Evolutionary conservation across 2,329 filamentous ascomycete genomes (phyloP).

Genomic region (Kalaharituber pfeilii): DNA sequence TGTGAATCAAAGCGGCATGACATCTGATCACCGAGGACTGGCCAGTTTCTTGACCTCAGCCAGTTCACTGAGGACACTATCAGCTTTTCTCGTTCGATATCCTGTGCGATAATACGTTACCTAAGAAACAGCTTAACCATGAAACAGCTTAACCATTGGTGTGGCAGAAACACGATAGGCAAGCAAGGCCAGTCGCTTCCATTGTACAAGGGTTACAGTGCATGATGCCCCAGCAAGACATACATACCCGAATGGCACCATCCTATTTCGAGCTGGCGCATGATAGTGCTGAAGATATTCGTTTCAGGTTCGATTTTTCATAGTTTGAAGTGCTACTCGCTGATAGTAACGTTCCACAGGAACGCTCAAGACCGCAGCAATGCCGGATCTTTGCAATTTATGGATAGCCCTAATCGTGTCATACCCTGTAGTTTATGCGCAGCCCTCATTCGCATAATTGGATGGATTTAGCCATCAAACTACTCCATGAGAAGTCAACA

Average conservation of each 20-base stretch:
- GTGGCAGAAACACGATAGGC: background rate
- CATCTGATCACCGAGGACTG: too few species aligned
- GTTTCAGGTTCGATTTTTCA: background rate
- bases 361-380: background rate
- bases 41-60: too few species aligned
- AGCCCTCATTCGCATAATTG: background rate
- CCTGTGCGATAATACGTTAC: too few species aligned
- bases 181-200: background rate
- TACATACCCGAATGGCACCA: conserved; percentile 1
- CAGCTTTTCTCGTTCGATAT: too few species aligned
- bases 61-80: too few species aligned
- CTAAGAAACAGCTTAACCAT: too few species aligned
- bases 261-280: background rate
- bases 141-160: background rate
- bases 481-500: too few species aligned
- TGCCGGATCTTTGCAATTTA: background rate
- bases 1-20: too few species aligned
- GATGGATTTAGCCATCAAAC: background rate
- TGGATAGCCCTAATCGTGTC: background rate
- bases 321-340: background rate
- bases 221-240: background rate
- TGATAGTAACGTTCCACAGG: conserved; percentile 2
- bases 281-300: background rate
- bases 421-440: background rate
- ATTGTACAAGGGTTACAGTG: background rate